Conservation (phyloP, 805 yeast genomes). For the Starmerella apis region DNA sequence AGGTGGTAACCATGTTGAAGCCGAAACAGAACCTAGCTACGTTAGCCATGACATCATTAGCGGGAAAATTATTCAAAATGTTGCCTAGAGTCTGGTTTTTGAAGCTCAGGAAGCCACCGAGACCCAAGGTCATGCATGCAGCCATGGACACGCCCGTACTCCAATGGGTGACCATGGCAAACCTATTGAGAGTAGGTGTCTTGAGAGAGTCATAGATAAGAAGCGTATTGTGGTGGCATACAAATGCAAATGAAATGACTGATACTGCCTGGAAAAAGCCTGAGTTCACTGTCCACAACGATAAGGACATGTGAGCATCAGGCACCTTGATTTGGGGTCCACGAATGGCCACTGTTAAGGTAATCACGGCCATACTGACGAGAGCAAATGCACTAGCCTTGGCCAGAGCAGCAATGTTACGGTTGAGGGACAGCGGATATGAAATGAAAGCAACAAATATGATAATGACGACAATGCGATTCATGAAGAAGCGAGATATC, state of each 20-base stretch:
- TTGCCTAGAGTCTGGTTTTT: constrained; percentile 76
- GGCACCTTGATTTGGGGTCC: constrained; percentile 48
- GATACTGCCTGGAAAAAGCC: constrained; percentile 80
- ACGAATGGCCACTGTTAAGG: constrained; percentile 56
- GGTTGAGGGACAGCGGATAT: constrained; percentile 68
- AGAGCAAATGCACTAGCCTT: constrained; percentile 80
- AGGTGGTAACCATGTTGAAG: constrained; percentile 81
- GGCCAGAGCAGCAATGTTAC: constrained; percentile 73
- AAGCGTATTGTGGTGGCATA: constrained; percentile 89
- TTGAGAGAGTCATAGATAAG: constrained; percentile 77
- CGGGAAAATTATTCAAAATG: constrained; percentile 74
- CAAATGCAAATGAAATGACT: constrained; percentile 91
- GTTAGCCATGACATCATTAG: constrained; percentile 62
- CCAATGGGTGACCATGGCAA: constrained; percentile 67
- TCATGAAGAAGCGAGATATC: constrained; percentile 46
- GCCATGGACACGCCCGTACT: constrained; percentile 73
- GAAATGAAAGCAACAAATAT: constrained; percentile 63
- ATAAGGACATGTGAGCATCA: constrained; percentile 32
- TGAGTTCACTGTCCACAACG: constrained; percentile 40
- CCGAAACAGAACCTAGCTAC: constrained; percentile 88
- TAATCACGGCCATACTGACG: constrained; percentile 71
- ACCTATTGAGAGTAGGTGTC: constrained; percentile 64
- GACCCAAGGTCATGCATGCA: constrained; percentile 67
- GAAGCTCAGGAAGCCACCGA: constrained; percentile 66
- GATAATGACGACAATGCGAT: constrained; percentile 60